phyloP scores from a whole-genome alignment of 495 filamentous ascomycete species.

The Glarea lozoyensis region DNA sequence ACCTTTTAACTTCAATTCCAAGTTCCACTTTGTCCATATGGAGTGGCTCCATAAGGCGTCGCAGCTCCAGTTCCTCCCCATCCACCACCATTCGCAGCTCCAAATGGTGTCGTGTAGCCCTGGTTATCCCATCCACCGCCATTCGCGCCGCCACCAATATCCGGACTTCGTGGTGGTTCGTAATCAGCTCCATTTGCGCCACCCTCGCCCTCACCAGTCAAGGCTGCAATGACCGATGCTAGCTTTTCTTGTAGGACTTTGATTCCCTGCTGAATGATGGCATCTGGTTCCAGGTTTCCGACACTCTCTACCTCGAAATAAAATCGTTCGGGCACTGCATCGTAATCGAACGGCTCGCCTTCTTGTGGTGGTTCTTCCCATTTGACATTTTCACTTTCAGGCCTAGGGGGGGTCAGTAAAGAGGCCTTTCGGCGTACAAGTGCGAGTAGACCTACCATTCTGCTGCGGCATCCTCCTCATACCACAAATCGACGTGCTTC shows the following conservation, averaged over 20 bases:
- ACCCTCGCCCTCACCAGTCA: slow-evolving; percentile 41
- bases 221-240: slow-evolving; percentile 68
- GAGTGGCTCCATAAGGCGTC: slow-evolving; percentile 62
- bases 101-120: slow-evolving; percentile 72
- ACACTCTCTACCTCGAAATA: slow-evolving; percentile 90
- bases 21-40: slow-evolving; percentile 46
- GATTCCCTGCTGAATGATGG: slow-evolving; percentile 81
- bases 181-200: slow-evolving; percentile 44
- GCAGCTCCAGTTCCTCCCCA: slow-evolving; percentile 50
- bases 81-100: slow-evolving; percentile 47
- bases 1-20: slow-evolving; percentile 5
- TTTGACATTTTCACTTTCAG: slow-evolving; percentile 70
- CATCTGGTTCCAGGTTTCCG: slow-evolving; percentile 78
- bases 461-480: slow-evolving; percentile 69
- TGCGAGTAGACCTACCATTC: slow-evolving; percentile 67
- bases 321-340: slow-evolving; percentile 74
- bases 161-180: slow-evolving; percentile 52
- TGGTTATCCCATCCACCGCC: slow-evolving; percentile 46
- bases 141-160: slow-evolving; percentile 47
- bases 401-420: slow-evolving; percentile 44
- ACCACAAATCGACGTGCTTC: slow-evolving; percentile 85
- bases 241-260: slow-evolving; percentile 84
- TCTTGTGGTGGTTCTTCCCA: slow-evolving; percentile 80
- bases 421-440: slow-evolving; percentile 4
- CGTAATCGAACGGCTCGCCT: slow-evolving; percentile 80